Conservation (phyloP, 352 stramenopile species). For the Globisporangium uncinulatum region DNA sequence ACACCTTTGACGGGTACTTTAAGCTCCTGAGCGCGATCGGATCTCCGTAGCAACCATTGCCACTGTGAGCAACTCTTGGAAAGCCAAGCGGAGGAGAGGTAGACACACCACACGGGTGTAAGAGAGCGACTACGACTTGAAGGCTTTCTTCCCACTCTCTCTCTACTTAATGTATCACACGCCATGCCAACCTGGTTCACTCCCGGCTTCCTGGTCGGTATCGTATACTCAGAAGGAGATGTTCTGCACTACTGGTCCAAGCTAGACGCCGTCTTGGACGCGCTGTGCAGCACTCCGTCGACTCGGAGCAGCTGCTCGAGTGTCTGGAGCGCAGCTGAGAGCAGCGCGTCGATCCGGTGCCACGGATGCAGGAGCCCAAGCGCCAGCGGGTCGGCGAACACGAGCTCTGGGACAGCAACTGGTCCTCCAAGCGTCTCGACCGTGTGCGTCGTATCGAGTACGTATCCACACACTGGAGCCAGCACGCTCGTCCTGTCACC, state of each 20-base stretch:
- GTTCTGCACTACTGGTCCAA: neutral
- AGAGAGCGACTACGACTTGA: neutral
- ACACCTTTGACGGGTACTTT: conserved; percentile 71
- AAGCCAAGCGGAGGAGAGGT: neutral
- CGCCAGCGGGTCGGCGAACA: conserved; percentile 25
- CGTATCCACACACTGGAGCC: conserved; percentile 7
- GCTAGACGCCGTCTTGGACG: conserved; percentile 2
- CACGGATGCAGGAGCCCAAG: conserved; percentile 50
- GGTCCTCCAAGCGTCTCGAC: conserved; percentile 24
- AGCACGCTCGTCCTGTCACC: neutral
- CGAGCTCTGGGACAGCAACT: conserved; percentile 33
- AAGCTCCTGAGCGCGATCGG: conserved; percentile 34
- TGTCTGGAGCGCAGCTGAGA: conserved; percentile 40
- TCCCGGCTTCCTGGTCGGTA: too few relatives aligned
- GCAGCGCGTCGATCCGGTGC: conserved; percentile 34
- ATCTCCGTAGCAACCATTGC: conserved; percentile 4
- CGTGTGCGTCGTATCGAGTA: conserved; percentile 24
- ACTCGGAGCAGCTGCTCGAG: conserved; percentile 56
- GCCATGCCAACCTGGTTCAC: neutral
- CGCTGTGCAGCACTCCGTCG: conserved; percentile 28
- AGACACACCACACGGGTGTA: neutral
- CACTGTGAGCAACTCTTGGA: neutral
- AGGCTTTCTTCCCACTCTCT: neutral
- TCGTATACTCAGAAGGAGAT: neutral
- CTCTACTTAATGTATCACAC: neutral